A percentile compares a stretch with the other conserved stretches of the same genome.
Conservation (phyloP, 2,329 filamentous ascomycete species). For the Claviceps sp. region DNA sequence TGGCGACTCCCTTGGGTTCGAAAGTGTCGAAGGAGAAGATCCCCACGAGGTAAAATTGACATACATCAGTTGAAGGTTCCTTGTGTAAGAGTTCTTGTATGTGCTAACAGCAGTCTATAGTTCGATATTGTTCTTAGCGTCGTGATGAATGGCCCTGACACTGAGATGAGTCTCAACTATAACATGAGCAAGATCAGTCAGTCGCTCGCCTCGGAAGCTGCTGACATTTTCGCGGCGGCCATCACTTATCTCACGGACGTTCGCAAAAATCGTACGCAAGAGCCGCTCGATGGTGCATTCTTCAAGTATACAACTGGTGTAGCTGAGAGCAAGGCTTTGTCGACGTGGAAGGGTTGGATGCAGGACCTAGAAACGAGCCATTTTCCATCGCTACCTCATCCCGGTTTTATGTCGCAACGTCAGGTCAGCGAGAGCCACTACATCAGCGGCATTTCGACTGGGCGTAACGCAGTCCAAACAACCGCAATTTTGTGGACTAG, state of each 20-base stretch:
- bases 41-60: not conserved
- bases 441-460: too few relatives aligned
- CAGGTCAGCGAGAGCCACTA: too few relatives aligned
- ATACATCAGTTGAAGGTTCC: too few relatives aligned
- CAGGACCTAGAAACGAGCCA: too few relatives aligned
- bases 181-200: not conserved
- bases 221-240: not conserved
- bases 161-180: not conserved
- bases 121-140: slow-evolving; percentile 1
- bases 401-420: too few relatives aligned
- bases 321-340: not conserved
- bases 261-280: not conserved
- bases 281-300: not conserved
- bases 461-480: too few relatives aligned
- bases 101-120: not conserved
- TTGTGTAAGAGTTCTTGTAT: not conserved
- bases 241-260: not conserved
- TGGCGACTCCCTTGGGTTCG: not conserved
- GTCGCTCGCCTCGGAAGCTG: not conserved
- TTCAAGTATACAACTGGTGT: not conserved
- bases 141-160: not conserved
- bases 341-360: too few relatives aligned
- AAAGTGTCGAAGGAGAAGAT: not conserved
- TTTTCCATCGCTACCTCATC: too few relatives aligned
- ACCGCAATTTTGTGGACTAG: too few relatives aligned